Percentiles rank a stretch among this genome's conserved stretches.
These are phyloP conservation scores for Zhuliangozyma blackwelliae DNA, from an alignment of 1,139 yeast genomes.

Conservation along the genomic window DNA sequence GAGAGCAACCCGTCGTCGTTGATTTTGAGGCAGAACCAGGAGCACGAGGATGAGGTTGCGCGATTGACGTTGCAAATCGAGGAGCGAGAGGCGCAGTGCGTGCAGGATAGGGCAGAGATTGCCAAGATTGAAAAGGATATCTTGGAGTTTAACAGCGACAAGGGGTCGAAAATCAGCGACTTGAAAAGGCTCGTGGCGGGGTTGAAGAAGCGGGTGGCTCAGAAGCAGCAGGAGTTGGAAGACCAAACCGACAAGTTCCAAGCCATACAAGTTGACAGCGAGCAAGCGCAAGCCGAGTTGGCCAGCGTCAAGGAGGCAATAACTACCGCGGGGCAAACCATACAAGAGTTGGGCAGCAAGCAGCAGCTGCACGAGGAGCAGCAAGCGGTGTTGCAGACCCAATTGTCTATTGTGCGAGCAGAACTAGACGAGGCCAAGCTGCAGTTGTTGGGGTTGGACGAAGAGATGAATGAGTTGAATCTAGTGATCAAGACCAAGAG, in stretches of 20 bases:
- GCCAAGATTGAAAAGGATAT: slow-evolving; percentile 66
- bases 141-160: slow-evolving; percentile 74
- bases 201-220: slow-evolving; percentile 32
- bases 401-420: slow-evolving; percentile 33
- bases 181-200: slow-evolving; percentile 52
- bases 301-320: slow-evolving; percentile 41
- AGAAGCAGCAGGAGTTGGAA: slow-evolving; percentile 42
- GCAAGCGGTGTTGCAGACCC: slow-evolving; percentile 22
- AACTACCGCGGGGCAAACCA: slow-evolving; percentile 24
- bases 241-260: slow-evolving; percentile 54
- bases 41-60: slow-evolving; percentile 47
- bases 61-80: slow-evolving; percentile 37
- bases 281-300: slow-evolving; percentile 61
- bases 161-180: slow-evolving; percentile 72
- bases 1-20: slow-evolving; percentile 59
- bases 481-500: slow-evolving; percentile 49
- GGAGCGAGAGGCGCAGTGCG: slow-evolving; percentile 25
- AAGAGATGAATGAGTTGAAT: slow-evolving; percentile 68
- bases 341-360: slow-evolving; percentile 38
- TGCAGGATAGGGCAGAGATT: slow-evolving; percentile 41
- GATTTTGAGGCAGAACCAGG: slow-evolving; percentile 47
- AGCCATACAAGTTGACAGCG: slow-evolving; percentile 64
- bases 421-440: slow-evolving; percentile 60
- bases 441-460: slow-evolving; percentile 65
- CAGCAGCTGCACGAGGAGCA: slow-evolving; percentile 22